Evolutionary conservation across 495 filamentous ascomycete species (phyloP).

Genomic region (Hyaloscypha bicolor): DNA sequence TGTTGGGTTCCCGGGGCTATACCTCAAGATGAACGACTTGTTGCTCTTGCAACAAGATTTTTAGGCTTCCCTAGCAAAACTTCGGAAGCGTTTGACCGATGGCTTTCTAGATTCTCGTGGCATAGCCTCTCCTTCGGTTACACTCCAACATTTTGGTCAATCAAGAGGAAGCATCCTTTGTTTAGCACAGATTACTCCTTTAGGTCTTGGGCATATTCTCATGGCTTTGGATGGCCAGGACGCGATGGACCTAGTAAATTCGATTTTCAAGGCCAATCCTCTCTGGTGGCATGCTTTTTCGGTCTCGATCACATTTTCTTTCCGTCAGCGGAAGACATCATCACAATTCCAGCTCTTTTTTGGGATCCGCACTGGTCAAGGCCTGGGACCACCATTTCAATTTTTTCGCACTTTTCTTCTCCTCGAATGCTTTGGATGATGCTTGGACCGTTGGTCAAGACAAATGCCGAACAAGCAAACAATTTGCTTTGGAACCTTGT

Average conservation of each 20-base stretch:
- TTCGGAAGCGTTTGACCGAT: background rate
- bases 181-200: too few relatives aligned
- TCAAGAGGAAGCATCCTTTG: too few relatives aligned
- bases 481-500: background rate
- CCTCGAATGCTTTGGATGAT: background rate
- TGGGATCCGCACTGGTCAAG: background rate
- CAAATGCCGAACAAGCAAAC: background rate
- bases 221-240: too few relatives aligned
- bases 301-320: constrained; percentile 1
- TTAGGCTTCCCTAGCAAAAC: background rate
- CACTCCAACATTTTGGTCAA: background rate
- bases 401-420: background rate
- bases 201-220: too few relatives aligned
- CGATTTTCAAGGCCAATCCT: background rate
- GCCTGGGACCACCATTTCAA: too few relatives aligned
- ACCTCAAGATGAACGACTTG: background rate
- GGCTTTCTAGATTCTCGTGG: constrained; percentile 2
- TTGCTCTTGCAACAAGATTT: background rate
- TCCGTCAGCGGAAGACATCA: background rate
- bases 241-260: too few relatives aligned
- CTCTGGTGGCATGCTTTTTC: background rate
- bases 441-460: background rate
- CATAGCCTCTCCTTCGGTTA: background rate
- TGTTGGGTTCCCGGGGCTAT: background rate
- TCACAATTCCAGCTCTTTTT: background rate